Evolutionary conservation across 2,329 filamentous ascomycete species (phyloP).

Genomic region (Septoria linicola): DNA sequence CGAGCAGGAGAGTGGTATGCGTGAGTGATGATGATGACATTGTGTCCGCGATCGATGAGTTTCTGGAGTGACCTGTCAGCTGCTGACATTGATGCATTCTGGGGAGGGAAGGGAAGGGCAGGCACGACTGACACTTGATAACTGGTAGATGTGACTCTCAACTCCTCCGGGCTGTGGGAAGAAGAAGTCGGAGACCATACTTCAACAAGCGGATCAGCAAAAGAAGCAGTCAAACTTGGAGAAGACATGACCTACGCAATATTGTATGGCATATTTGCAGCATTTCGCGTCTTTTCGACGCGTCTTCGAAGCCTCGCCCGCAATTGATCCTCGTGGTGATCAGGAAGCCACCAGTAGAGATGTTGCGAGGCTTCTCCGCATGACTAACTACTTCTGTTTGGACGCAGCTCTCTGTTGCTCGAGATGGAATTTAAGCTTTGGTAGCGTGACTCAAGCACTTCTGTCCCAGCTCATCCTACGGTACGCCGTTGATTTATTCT

Average conservation of each 20-base stretch:
- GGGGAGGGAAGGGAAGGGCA: neutral
- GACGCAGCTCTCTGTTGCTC: too few species aligned
- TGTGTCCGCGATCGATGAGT: slow-evolving; percentile 94
- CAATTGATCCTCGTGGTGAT: neutral
- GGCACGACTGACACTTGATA: slow-evolving; percentile 63
- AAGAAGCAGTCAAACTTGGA: neutral
- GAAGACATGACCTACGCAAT: slow-evolving; percentile 57
- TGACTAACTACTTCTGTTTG: too few species aligned
- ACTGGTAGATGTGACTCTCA: slow-evolving; percentile 97
- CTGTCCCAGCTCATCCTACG: neutral
- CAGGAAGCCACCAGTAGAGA: too few species aligned
- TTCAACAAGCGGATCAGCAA: slow-evolving; percentile 31
- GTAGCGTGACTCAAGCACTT: neutral
- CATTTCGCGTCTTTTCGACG: neutral
- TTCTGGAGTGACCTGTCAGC: slow-evolving; percentile 56
- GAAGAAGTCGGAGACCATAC: slow-evolving; percentile 99
- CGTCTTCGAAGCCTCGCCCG: neutral
- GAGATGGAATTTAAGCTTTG: neutral
- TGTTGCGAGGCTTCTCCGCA: too few species aligned
- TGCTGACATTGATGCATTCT: neutral
- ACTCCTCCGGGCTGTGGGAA: slow-evolving; percentile 94
- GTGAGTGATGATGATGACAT: slow-evolving; percentile 96
- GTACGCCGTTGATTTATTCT: slow-evolving; percentile 2
- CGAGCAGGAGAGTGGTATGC: slow-evolving; percentile 70
- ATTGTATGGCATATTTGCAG: slow-evolving; percentile 62